phyloP scores from a whole-genome alignment of 2,329 filamentous ascomycete species.

The Endoconidiophora laricicola region DNA sequence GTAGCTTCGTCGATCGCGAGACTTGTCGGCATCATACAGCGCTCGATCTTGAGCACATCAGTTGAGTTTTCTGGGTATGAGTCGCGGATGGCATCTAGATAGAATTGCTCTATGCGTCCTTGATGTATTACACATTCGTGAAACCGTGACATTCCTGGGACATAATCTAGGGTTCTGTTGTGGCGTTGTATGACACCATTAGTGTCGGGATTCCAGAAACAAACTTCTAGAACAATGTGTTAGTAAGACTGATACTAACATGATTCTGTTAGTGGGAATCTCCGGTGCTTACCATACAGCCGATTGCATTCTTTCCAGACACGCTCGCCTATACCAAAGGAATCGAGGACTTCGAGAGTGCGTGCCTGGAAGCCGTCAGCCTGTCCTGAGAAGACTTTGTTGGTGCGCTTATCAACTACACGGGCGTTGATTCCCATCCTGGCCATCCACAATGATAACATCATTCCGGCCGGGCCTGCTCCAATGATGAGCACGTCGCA shows the following conservation, averaged over 20 bases:
- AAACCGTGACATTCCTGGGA: constrained; percentile 43
- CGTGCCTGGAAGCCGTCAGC: constrained; percentile 40
- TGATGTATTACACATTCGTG: constrained; percentile 54
- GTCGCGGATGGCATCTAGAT: constrained; percentile 42
- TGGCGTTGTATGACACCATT: constrained; percentile 39
- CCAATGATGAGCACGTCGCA: constrained; percentile 25
- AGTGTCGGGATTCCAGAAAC: constrained; percentile 45
- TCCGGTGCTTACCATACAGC: constrained; percentile 37
- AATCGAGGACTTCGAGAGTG: constrained; percentile 57
- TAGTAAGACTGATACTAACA: background rate
- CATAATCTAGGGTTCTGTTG: constrained; percentile 46
- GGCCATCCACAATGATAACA: constrained; percentile 28
- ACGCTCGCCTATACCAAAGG: constrained; percentile 48
- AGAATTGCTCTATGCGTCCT: constrained; percentile 51
- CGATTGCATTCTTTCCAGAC: constrained; percentile 51
- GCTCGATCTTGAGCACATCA: constrained; percentile 34
- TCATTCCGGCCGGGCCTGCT: constrained; percentile 26
- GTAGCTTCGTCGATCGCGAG: constrained; percentile 36
- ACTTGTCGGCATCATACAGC: constrained; percentile 39
- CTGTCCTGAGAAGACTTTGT: constrained; percentile 25
- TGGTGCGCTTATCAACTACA: constrained; percentile 29
- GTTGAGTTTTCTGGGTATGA: constrained; percentile 24
- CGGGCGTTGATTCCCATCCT: constrained; percentile 24
- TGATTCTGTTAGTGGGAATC: background rate
- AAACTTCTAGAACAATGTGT: constrained; percentile 6